Evolutionary conservation across 352 stramenopile genomes (phyloP).

Genomic region (Phytophthora melonis): DNA sequence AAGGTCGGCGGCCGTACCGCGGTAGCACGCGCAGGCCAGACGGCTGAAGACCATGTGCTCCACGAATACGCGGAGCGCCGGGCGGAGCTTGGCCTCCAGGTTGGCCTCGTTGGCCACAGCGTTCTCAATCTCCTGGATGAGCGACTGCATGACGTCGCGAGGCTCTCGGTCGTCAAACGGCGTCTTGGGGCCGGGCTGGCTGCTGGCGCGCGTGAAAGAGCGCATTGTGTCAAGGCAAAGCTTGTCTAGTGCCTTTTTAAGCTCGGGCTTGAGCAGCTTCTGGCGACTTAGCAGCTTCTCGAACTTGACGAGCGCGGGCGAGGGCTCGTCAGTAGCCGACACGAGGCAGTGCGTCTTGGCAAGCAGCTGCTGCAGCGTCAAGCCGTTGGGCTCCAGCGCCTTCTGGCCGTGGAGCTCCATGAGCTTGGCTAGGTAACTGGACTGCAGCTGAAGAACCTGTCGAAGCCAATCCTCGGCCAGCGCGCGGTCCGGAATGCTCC

Average conservation of each 20-base stretch:
- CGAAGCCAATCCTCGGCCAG: slow-evolving; percentile 68
- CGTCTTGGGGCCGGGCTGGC: slow-evolving; percentile 24
- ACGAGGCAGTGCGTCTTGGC: slow-evolving; percentile 35
- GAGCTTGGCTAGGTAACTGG: slow-evolving; percentile 61
- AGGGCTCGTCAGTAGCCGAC: slow-evolving; percentile 45
- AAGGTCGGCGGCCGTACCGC: slow-evolving; percentile 58
- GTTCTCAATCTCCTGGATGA: slow-evolving; percentile 71
- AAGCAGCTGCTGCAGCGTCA: slow-evolving; percentile 56
- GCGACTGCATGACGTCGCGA: slow-evolving; percentile 75
- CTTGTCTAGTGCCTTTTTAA: slow-evolving; percentile 74
- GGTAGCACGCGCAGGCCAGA: slow-evolving; percentile 73
- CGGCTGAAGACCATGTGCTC: slow-evolving; percentile 84
- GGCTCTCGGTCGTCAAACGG: slow-evolving; percentile 65
- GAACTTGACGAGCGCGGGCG: slow-evolving; percentile 61
- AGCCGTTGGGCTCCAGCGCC: slow-evolving; percentile 29
- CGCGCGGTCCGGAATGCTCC: slow-evolving; percentile 62
- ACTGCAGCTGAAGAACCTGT: slow-evolving; percentile 65
- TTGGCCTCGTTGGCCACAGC: slow-evolving; percentile 54
- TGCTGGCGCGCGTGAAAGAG: slow-evolving; percentile 50
- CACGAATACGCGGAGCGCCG: slow-evolving; percentile 57
- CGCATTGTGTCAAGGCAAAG: slow-evolving; percentile 73
- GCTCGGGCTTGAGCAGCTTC: slow-evolving; percentile 60
- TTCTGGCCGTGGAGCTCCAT: slow-evolving; percentile 62
- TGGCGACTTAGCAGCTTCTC: slow-evolving; percentile 76
- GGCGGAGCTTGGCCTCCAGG: slow-evolving; percentile 33